These are phyloP conservation scores for Suillus hirtellus DNA, from an alignment of 768 basidiomycete species.

Conservation along the genomic window DNA sequence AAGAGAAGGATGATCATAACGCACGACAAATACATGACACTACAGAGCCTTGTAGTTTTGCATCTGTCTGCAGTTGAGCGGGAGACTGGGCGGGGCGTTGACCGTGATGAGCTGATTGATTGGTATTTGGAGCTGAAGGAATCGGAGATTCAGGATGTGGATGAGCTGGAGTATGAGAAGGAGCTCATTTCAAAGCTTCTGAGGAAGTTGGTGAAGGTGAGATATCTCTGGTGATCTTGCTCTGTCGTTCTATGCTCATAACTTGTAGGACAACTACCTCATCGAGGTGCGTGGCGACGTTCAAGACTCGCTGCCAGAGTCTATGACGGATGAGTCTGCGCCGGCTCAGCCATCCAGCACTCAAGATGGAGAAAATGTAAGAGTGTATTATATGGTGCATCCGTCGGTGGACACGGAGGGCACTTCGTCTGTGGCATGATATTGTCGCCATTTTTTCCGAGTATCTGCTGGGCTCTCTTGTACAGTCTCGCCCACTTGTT, in stretches of 20 bases:
- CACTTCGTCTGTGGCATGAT: slow-evolving; percentile 34
- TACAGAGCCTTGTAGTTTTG: slow-evolving; percentile 86
- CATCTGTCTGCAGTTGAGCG: slow-evolving; percentile 79
- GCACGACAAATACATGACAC: slow-evolving; percentile 90
- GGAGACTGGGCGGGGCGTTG: slow-evolving; percentile 72
- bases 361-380: slow-evolving; percentile 56
- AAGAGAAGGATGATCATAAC: slow-evolving; percentile 89
- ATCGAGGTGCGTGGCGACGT: slow-evolving; percentile 83
- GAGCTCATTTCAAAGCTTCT: slow-evolving; percentile 90
- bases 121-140: slow-evolving; percentile 96
- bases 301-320: slow-evolving; percentile 70
- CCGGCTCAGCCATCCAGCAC: slow-evolving; percentile 47
- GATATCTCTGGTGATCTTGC: slow-evolving; percentile 18
- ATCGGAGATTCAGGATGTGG: slow-evolving; percentile 75
- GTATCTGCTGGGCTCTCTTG: background rate
- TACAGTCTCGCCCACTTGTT: background rate
- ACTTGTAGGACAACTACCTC: slow-evolving; percentile 74
- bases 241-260: slow-evolving; percentile 2
- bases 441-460: background rate
- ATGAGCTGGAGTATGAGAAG: slow-evolving; percentile 88
- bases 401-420: slow-evolving; percentile 78
- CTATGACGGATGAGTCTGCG: slow-evolving; percentile 56
- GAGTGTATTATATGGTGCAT: slow-evolving; percentile 89
- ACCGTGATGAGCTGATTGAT: slow-evolving; percentile 90
- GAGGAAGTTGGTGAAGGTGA: slow-evolving; percentile 86